Evolutionary conservation across 2,329 filamentous ascomycete genomes (phyloP).

Genomic region (Fusarium sp.): DNA sequence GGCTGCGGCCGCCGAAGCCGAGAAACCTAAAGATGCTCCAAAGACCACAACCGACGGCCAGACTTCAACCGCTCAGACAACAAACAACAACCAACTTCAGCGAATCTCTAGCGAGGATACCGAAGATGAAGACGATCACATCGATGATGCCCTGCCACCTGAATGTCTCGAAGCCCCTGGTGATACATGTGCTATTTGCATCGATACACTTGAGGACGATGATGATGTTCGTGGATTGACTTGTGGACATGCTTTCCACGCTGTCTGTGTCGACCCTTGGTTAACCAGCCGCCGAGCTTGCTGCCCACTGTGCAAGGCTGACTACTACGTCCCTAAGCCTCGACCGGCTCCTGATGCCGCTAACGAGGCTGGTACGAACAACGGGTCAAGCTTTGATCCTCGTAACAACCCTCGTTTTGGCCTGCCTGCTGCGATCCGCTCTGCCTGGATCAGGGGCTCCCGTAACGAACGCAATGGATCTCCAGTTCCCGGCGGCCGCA

Average conservation of each 20-base stretch:
- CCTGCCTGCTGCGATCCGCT: conserved; percentile 60
- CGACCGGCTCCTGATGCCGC: conserved; percentile 67
- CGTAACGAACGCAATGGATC: conserved; percentile 17
- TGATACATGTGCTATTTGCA: conserved; percentile 96
- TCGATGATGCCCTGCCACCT: conserved; percentile 84
- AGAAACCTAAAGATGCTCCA: conserved; percentile 43
- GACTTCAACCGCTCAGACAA: conserved; percentile 42
- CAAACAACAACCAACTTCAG: conserved; percentile 52
- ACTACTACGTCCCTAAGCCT: conserved; percentile 96
- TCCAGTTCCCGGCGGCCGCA: conserved; percentile 20
- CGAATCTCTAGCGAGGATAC: conserved; percentile 66
- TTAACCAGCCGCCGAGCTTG: conserved; percentile 93
- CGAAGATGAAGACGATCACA: conserved; percentile 83
- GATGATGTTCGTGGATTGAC: conserved; percentile 95
- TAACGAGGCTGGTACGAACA: conserved; percentile 54
- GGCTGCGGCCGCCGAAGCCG: conserved; percentile 38
- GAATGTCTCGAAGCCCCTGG: conserved; percentile 86
- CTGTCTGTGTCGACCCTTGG: conserved; percentile 96
- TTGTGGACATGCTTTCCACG: conserved; percentile 98
- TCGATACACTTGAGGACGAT: conserved; percentile 93
- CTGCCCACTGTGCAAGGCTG: conserved; percentile 97
- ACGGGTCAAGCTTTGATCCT: conserved; percentile 50
- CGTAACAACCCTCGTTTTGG: conserved; percentile 63
- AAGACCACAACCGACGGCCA: conserved; percentile 44
- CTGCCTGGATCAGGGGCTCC: conserved; percentile 56